phyloP scores from a whole-genome alignment of 176 grass and related monocot species.

The Oryza coarctata region DNA sequence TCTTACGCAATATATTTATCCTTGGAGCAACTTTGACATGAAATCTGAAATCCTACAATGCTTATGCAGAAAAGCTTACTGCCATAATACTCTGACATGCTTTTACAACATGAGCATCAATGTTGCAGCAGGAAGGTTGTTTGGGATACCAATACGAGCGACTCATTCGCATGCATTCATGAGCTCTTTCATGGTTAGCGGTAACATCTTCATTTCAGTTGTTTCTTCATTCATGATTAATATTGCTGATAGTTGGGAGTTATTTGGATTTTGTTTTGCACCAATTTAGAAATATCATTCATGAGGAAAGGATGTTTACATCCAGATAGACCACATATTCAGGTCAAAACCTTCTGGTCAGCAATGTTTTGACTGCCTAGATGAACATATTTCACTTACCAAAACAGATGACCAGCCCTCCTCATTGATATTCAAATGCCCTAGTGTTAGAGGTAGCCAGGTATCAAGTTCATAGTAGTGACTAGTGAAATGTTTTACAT shows the following conservation, averaged over 20 bases:
- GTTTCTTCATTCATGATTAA: background rate
- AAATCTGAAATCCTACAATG: background rate
- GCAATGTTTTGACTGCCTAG: background rate
- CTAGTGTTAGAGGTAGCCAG: background rate
- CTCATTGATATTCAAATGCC: conserved; percentile 9
- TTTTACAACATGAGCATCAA: conserved; percentile 64
- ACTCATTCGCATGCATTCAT: conserved; percentile 99
- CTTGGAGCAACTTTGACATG: background rate
- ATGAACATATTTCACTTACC: background rate
- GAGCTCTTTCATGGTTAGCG: conserved; percentile 88
- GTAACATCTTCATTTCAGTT: conserved; percentile 9
- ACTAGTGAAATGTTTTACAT: background rate
- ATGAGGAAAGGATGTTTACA: background rate
- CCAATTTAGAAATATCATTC: conserved; percentile 11
- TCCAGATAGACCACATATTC: background rate
- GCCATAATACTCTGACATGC: conserved; percentile 14
- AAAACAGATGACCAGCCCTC: background rate
- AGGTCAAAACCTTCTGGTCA: background rate
- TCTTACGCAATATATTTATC: background rate
- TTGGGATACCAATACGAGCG: conserved; percentile 95
- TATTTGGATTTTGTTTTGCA: background rate
- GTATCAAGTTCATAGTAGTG: background rate
- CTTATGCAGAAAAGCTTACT: background rate
- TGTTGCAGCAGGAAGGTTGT: conserved; percentile 85
- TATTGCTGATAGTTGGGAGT: background rate